Conservation (phyloP, 768 basidiomycete species). For the Auriscalpium vulgare region DNA sequence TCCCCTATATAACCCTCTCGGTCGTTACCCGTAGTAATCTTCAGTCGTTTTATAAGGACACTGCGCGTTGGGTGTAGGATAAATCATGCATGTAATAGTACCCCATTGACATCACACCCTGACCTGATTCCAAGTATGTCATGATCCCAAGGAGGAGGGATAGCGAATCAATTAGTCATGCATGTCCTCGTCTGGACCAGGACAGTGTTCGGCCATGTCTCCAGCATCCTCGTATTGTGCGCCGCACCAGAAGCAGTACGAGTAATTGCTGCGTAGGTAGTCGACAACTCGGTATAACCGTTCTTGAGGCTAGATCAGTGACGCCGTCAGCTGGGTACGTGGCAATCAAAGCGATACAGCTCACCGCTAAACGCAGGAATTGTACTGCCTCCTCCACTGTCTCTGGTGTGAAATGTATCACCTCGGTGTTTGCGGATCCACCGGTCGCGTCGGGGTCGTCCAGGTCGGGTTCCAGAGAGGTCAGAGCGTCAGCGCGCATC, state of each 20-base stretch:
- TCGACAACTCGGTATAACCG: constrained; percentile 58
- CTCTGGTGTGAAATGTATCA: constrained; percentile 39
- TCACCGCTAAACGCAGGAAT: constrained; percentile 55
- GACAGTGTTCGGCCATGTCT: constrained; percentile 60
- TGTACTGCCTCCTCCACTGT: constrained; percentile 58
- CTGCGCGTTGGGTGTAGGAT: no score
- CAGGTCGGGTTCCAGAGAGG: constrained; percentile 31
- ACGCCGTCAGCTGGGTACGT: neutral
- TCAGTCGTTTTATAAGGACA: no score
- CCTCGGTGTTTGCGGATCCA: constrained; percentile 13
- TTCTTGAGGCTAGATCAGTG: constrained; percentile 49
- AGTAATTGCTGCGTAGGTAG: constrained; percentile 64
- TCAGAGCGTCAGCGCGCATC: constrained; percentile 70
- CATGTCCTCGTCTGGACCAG: constrained; percentile 67
- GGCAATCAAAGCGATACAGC: constrained; percentile 22
- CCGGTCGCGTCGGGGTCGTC: constrained; percentile 30
- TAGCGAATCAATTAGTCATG: constrained; percentile 48
- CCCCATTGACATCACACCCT: no score
- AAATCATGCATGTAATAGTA: no score
- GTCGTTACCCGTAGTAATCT: no score
- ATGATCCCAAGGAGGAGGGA: no score
- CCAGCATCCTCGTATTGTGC: constrained; percentile 55
- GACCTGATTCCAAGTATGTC: no score
- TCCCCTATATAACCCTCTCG: no score
- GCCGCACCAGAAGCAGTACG: constrained; percentile 89